Base-by-base conservation (phyloP, 192 early-diverging fungal species). In the Umbelopsis sp. region DNA sequence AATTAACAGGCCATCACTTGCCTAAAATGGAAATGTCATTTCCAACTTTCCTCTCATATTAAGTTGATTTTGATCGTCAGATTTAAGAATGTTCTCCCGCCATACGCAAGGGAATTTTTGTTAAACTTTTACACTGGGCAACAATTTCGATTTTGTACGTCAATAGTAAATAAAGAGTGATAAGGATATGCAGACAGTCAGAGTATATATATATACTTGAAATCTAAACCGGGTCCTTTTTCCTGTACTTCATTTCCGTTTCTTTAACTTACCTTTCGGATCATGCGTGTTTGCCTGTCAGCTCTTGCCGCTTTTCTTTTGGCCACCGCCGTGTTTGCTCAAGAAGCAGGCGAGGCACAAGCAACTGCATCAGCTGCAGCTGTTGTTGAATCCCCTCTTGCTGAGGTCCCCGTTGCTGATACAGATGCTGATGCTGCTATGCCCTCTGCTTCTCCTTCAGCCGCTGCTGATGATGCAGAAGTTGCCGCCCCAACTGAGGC, bases 301-400 rank as follows among this genome's bases (percentile, higher is more conserved):
- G 55, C 55, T 33, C 27, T 61, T 61, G 55, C 55, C 55, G 55
- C 55, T 30, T 15, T 61, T 27, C 30, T 61, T n/a, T 61, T 61
- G 55, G 30, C 55, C 5, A 25, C 27, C 4, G 18, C 16, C 55
- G 30, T 61, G 5, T 25, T 61, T 35, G 55, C 23, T 35, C 55
- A 61, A 61, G 55, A 61, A 33, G 30, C 27, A 35, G 27, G 12
- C 5, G 25, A 61, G 30, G 55, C 27, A 33, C 10, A 33, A 7
- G 27, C 27, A 30, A 30, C 27, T 30, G 1, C 27, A 30, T 30
- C 27, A 30, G 27, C 27, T 30, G 27, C 3, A 30, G 27, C 27
- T 30, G 27, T 30, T 30, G 27, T 30, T 30, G 27, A 30, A 3
- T 30, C 27, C 3, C 3, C 27, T 30, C 1, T 30, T 1, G 27